phyloP scores from a whole-genome alignment of 225 moss, liverwort and hornwort genomes.

The Takakia lepidozioides region DNA sequence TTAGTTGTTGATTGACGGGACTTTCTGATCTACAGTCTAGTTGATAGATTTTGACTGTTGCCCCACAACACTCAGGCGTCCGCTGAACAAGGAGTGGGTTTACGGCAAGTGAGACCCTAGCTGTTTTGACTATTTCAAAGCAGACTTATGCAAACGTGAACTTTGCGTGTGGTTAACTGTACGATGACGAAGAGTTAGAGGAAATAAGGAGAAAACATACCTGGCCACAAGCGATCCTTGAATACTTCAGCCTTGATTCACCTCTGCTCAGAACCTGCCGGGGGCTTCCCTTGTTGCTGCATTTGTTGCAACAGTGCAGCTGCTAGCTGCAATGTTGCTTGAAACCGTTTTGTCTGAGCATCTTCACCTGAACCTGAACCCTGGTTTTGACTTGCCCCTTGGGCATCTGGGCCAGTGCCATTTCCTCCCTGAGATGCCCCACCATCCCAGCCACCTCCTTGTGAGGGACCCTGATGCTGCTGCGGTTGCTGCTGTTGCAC shows the following conservation, averaged over 20 bases:
- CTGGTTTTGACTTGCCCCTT: slow-evolving; percentile 39
- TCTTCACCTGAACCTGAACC: slow-evolving; percentile 18
- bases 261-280: slow-evolving; percentile 5
- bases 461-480: slow-evolving; percentile 3
- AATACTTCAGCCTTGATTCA: neutral
- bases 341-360: slow-evolving; percentile 36
- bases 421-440: neutral
- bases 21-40: too few species aligned
- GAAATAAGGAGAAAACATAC: slow-evolving; percentile 5
- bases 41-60: too few species aligned
- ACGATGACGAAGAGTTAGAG: too few species aligned
- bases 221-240: neutral
- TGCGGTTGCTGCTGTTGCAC: slow-evolving; percentile 26
- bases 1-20: too few species aligned
- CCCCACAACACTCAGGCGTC: too few species aligned
- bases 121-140: too few species aligned
- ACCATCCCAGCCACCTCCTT: slow-evolving; percentile 8
- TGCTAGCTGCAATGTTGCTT: slow-evolving; percentile 55
- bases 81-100: too few species aligned
- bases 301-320: slow-evolving; percentile 61
- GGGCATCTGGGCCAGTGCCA: slow-evolving; percentile 12
- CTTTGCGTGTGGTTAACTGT: too few species aligned
- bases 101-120: too few species aligned
- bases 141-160: too few species aligned
- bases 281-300: slow-evolving; percentile 36